These are phyloP conservation scores for Albifimbria verrucaria DNA, from an alignment of 2,329 filamentous ascomycete genomes.

Conservation along the genomic window DNA sequence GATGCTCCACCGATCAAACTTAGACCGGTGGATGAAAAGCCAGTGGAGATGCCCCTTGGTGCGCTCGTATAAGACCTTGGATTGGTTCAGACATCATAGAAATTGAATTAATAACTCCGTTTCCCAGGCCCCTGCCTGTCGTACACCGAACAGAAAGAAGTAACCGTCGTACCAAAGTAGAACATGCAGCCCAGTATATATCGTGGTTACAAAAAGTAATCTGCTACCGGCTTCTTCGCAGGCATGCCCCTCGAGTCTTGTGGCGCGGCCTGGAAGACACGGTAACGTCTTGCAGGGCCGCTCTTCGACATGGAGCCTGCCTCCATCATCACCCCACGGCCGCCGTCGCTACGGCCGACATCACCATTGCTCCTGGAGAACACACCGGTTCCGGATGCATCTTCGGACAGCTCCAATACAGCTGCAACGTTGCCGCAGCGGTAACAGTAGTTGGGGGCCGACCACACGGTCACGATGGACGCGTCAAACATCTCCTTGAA, in stretches of 20 bases:
- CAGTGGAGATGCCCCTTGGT: too few species aligned
- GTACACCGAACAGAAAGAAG: not conserved
- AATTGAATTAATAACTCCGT: not conserved
- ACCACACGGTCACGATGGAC: conserved; percentile 98
- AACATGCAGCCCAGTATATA: not conserved
- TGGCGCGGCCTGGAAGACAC: conserved; percentile 94
- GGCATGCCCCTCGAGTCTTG: conserved; percentile 97
- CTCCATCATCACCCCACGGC: conserved; percentile 45
- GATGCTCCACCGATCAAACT: too few species aligned
- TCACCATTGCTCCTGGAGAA: conserved; percentile 71
- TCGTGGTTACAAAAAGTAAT: conserved; percentile 75
- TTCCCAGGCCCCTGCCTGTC: not conserved
- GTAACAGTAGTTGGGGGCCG: conserved; percentile 95
- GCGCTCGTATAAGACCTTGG: too few species aligned
- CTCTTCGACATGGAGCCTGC: conserved; percentile 40
- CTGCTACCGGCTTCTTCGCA: conserved; percentile 95
- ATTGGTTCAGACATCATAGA: not conserved
- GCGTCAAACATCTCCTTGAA: conserved; percentile 99
- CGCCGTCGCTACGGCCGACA: conserved; percentile 54
- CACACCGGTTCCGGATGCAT: conserved; percentile 71
- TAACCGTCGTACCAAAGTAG: not conserved
- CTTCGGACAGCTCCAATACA: conserved; percentile 88
- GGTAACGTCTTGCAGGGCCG: conserved; percentile 84
- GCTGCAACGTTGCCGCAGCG: conserved; percentile 94
- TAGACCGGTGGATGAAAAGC: too few species aligned